A percentile compares a stretch with the other conserved stretches of the same genome.
phyloP scores from a whole-genome alignment of 208 protist genomes.

The Leishmania arabica region DNA sequence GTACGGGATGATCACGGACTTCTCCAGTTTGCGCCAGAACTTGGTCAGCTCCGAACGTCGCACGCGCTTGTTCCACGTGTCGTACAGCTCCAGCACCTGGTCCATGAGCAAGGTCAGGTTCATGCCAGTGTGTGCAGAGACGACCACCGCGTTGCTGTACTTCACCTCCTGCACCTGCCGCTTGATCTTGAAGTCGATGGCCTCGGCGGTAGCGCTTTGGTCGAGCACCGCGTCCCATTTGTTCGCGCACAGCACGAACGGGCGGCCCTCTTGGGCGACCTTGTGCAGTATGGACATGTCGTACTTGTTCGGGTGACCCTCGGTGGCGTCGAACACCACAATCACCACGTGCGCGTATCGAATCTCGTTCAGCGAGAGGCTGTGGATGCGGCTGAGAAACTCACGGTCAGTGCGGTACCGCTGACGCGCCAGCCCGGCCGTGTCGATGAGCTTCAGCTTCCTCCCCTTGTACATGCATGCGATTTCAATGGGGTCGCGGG shows the following conservation, averaged over 20 bases:
- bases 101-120: slow-evolving; percentile 92
- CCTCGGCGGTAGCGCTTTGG: slow-evolving; percentile 85
- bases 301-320: slow-evolving; percentile 92
- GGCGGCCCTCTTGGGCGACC: slow-evolving; percentile 81
- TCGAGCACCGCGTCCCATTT: slow-evolving; percentile 94
- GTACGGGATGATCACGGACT: slow-evolving; percentile 88
- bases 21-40: slow-evolving; percentile 93
- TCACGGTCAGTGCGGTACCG: slow-evolving; percentile 81
- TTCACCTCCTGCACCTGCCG: slow-evolving; percentile 90
- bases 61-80: slow-evolving; percentile 91
- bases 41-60: slow-evolving; percentile 78
- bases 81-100: slow-evolving; percentile 82
- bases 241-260: slow-evolving; percentile 90
- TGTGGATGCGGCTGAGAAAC: slow-evolving; percentile 83
- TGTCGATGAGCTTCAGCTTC: slow-evolving; percentile 91
- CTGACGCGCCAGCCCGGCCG: slow-evolving; percentile 77
- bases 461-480: slow-evolving; percentile 87
- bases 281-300: slow-evolving; percentile 91
- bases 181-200: slow-evolving; percentile 94
- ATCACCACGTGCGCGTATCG: slow-evolving; percentile 88
- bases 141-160: slow-evolving; percentile 90
- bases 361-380: slow-evolving; percentile 78
- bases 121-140: slow-evolving; percentile 84
- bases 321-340: slow-evolving; percentile 92
- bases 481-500: slow-evolving; percentile 91